Base-by-base conservation (phyloP, 2,329 filamentous ascomycete genomes). In the Fusarium pininemorale region DNA sequence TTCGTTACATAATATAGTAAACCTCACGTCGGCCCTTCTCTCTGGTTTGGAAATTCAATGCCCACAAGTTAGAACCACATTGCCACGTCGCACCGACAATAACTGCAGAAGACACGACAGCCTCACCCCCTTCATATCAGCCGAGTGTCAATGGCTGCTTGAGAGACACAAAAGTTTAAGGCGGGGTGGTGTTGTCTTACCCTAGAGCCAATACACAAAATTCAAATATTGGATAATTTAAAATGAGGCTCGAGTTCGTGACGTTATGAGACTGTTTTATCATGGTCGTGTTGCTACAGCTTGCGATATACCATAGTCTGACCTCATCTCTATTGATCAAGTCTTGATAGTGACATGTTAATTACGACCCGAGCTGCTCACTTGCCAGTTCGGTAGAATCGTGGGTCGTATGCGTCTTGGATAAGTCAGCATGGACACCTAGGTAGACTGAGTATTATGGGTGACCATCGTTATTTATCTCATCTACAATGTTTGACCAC, bases 61-160 rank as follows among this genome's bases (percentile, higher is more conserved):
- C 85, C 86, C 66, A 85, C 72, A 88, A 73, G 87, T 87, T 50
- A 77, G 73, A 48, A 88, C 83, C 20, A 87, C 77, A 78, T 82
- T 18, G 82, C 81, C 13, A 87, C 80, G 7, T 47, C 32, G 28
- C 39, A 51, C 38, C 39, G 37, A n/a, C n/a, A 55, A 38, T 69
- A 84, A 83, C 22, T 24, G 14, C 14, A 38, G 24, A 26, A 37
- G 35, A 30, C 6, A 41, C 24, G 38, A n/a, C n/a, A 30, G 26
- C 16, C 22, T 54, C 28, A 35, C 7, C 39, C n/a, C n/a, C 18
- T 22, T 22, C n/a, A 37, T 8, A 37, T 37, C 11, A 37, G 18
- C 24, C 22, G 11, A 18, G 22, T 35, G 28, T 8, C 22, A 47
- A 26, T 12, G 11, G 6, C 26, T 56, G 26, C 20, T 47, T 22